phyloP scores from a whole-genome alignment of 106 monocot species.

The Acorus calamus region DNA sequence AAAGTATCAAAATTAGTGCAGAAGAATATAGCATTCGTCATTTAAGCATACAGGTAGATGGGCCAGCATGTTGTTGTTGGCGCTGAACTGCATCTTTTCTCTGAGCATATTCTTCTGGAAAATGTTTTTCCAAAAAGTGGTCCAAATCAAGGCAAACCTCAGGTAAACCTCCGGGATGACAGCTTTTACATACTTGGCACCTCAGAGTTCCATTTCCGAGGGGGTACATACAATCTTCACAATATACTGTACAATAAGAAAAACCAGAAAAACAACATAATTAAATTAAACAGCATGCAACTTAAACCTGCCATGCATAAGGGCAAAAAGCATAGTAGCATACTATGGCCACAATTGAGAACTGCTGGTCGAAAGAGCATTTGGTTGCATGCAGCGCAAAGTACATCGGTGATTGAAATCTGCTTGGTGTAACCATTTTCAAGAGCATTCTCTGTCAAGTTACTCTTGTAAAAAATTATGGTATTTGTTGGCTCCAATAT shows the following conservation, averaged over 20 bases:
- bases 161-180: slow-evolving; percentile 15
- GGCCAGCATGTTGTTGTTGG: not conserved
- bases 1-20: no score
- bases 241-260: slow-evolving; percentile 7
- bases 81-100: not conserved
- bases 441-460: slow-evolving; percentile 3
- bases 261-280: not conserved
- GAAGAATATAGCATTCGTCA: no score
- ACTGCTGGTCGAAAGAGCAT: slow-evolving; percentile 29
- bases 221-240: slow-evolving; percentile 8
- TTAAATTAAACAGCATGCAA: no score
- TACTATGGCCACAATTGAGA: slow-evolving; percentile 48
- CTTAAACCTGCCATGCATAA: no score
- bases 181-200: slow-evolving; percentile 13
- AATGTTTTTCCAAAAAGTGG: slow-evolving; percentile 7
- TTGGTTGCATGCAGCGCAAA: slow-evolving; percentile 27
- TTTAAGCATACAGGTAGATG: slow-evolving; percentile 2
- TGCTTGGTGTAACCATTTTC: slow-evolving; percentile 1
- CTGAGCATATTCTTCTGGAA: slow-evolving; percentile 12
- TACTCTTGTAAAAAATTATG: not conserved
- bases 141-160: slow-evolving; percentile 8
- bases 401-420: slow-evolving; percentile 20
- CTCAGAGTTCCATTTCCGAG: not conserved
- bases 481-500: no score
- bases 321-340: no score